Conservation (phyloP, 2,329 filamentous ascomycete genomes). For the Arthrinium puccinioides region DNA sequence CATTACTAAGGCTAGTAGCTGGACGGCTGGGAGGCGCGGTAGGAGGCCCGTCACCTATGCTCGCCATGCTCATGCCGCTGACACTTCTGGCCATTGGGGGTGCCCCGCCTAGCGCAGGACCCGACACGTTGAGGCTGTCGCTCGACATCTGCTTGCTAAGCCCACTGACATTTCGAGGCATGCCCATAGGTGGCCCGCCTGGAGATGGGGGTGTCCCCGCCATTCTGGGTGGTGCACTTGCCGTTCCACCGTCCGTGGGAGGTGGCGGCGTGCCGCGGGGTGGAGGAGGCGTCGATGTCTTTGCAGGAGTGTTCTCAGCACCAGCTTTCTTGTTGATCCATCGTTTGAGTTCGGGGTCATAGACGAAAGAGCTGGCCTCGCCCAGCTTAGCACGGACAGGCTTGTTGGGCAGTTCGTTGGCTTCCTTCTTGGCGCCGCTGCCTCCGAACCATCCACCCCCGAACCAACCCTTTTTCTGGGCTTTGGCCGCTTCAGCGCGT, state of each 20-base stretch:
- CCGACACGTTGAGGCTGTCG: slow-evolving; percentile 26
- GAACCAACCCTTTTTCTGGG: slow-evolving; percentile 65
- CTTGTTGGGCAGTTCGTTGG: slow-evolving; percentile 44
- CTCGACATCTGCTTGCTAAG: slow-evolving; percentile 26
- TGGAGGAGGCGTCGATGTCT: slow-evolving; percentile 69
- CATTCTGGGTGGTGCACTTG: slow-evolving; percentile 14
- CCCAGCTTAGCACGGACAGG: slow-evolving; percentile 86
- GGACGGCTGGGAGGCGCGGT: slow-evolving; percentile 61
- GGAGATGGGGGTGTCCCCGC: slow-evolving; percentile 10
- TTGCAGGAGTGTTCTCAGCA: slow-evolving; percentile 50
- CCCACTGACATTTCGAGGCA: slow-evolving; percentile 15
- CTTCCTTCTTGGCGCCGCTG: slow-evolving; percentile 59
- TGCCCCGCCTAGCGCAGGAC: slow-evolving; percentile 15
- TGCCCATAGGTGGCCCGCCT: slow-evolving; percentile 12
- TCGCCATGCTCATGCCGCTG: slow-evolving; percentile 37
- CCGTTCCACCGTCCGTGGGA: slow-evolving; percentile 12
- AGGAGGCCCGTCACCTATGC: slow-evolving; percentile 17
- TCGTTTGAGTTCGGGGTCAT: slow-evolving; percentile 91
- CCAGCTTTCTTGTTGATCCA: slow-evolving; percentile 96
- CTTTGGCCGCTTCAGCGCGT: slow-evolving; percentile 46
- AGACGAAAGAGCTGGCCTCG: slow-evolving; percentile 88
- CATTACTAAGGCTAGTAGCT: slow-evolving; percentile 76
- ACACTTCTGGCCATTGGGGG: slow-evolving; percentile 40
- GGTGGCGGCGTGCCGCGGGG: slow-evolving; percentile 53
- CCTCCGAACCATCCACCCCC: slow-evolving; percentile 75